Conservation (phyloP, 2,329 filamentous ascomycete genomes). For the Fusarium graminum region DNA sequence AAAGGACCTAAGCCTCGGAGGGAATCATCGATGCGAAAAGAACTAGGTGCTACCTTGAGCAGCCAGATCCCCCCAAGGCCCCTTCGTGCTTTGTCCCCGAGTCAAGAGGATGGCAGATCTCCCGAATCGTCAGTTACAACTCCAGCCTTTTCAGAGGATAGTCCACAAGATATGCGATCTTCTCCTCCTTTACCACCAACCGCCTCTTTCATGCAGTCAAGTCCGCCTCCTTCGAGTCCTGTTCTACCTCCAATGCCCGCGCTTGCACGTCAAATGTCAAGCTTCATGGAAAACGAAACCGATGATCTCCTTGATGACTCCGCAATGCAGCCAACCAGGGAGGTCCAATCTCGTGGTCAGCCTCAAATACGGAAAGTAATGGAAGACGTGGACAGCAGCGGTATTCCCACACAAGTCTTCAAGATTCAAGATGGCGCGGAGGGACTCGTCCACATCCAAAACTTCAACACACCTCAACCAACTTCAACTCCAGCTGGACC, state of each 20-base stretch:
- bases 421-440: constrained; percentile 54
- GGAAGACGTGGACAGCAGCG: constrained; percentile 53
- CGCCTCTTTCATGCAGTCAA: constrained; percentile 66
- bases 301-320: constrained; percentile 78
- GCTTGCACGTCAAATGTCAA: constrained; percentile 77
- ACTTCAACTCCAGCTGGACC: constrained; percentile 41
- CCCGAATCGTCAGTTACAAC: constrained; percentile 67
- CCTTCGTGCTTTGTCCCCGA: constrained; percentile 57
- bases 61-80: constrained; percentile 58
- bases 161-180: constrained; percentile 86
- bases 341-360: constrained; percentile 48
- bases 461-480: constrained; percentile 51
- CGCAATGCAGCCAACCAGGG: constrained; percentile 58
- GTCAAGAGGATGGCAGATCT: constrained; percentile 65
- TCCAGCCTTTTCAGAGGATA: constrained; percentile 70
- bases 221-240: constrained; percentile 83
- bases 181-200: constrained; percentile 85
- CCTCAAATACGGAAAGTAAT: constrained; percentile 38
- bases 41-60: constrained; percentile 62
- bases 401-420: constrained; percentile 60
- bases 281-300: constrained; percentile 85
- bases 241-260: constrained; percentile 74
- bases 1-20: constrained; percentile 63
- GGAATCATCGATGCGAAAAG: constrained; percentile 69
- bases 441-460: constrained; percentile 55